A percentile compares a stretch with the other conserved stretches of the same genome.
These are phyloP conservation scores for Cyclotella cryptica DNA, from an alignment of 108 stramenopile species.

Conservation along the genomic window DNA sequence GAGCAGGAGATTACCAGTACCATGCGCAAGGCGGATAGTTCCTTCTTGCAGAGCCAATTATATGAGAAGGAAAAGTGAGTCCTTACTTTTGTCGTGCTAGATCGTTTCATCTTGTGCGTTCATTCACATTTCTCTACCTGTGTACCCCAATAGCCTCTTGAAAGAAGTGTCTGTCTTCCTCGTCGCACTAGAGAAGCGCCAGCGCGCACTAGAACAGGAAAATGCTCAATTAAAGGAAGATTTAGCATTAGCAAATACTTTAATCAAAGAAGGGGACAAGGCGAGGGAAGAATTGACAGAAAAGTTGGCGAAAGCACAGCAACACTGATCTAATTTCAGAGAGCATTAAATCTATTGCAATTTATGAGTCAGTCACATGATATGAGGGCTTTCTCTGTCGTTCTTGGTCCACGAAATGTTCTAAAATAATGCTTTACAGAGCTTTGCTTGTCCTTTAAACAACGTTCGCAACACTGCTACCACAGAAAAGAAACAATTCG, in stretches of 20 bases:
- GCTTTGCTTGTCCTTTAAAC: too few species aligned
- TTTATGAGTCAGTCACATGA: background rate
- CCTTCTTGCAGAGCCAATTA: conserved; percentile 74
- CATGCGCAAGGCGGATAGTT: conserved; percentile 76
- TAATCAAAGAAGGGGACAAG: conserved; percentile 18
- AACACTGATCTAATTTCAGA: background rate
- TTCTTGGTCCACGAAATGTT: too few species aligned
- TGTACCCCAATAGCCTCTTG: conserved; percentile 47
- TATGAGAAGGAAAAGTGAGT: conserved; percentile 68
- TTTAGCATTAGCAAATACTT: conserved; percentile 22
- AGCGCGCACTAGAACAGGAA: conserved; percentile 73
- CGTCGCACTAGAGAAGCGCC: conserved; percentile 76
- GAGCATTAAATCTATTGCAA: background rate
- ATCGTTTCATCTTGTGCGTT: background rate
- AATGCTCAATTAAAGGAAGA: conserved; percentile 48
- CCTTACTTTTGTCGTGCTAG: background rate
- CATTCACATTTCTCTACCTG: background rate
- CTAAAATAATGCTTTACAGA: too few species aligned
- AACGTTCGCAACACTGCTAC: too few species aligned
- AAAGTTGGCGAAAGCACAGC: background rate
- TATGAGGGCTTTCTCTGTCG: too few species aligned
- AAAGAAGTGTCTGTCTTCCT: conserved; percentile 76
- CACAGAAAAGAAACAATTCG: too few species aligned
- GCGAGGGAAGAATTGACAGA: background rate
- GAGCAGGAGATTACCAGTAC: conserved; percentile 67